These are phyloP conservation scores for Solanum hybrid DNA, from an alignment of 305 asterid species.

Conservation along the genomic window DNA sequence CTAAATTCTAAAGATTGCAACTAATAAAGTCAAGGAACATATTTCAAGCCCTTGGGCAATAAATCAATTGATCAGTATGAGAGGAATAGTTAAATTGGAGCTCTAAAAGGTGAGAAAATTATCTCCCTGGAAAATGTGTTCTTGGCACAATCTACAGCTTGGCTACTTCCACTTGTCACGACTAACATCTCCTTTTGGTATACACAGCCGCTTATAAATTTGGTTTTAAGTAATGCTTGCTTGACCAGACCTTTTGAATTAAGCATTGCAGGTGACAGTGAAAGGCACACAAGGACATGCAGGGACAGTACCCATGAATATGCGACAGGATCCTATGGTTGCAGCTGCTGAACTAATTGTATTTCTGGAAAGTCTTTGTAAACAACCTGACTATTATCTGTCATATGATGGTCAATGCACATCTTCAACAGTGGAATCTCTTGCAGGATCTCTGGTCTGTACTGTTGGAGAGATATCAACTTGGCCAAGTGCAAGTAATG, in stretches of 20 bases:
- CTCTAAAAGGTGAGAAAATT: not conserved
- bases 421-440: constrained; percentile 48
- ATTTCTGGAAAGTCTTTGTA: constrained; percentile 76
- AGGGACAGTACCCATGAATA: constrained; percentile 92
- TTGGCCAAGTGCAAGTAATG: constrained; percentile 98
- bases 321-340: constrained; percentile 97
- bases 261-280: constrained; percentile 57
- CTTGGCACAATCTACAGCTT: not conserved
- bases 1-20: not conserved
- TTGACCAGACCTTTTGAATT: not conserved
- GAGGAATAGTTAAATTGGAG: not conserved
- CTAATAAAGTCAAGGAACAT: not conserved
- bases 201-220: not conserved
- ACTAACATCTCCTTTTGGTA: not conserved
- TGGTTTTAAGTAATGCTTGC: not conserved
- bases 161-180: not conserved
- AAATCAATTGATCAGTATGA: not conserved
- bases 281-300: constrained; percentile 99
- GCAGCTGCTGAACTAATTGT: constrained; percentile 92
- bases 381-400: constrained; percentile 66
- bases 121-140: not conserved
- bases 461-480: constrained; percentile 96
- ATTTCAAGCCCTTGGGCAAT: not conserved
- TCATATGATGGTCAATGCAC: constrained; percentile 65
- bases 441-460: constrained; percentile 87